Conservation (phyloP, 805 yeast species). For the Spencermartinsiella europaea region DNA sequence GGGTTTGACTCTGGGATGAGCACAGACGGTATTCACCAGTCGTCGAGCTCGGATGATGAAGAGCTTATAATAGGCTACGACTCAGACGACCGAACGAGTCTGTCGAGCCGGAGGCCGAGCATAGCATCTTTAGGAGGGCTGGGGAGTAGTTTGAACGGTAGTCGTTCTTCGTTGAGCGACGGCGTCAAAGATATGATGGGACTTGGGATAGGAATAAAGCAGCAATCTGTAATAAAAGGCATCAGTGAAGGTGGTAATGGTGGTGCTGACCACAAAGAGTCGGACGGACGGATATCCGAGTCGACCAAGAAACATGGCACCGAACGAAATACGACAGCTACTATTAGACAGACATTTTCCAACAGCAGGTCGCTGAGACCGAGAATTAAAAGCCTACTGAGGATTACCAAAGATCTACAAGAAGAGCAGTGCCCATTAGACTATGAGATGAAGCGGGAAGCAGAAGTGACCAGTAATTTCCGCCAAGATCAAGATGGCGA, state of each 20-base stretch:
- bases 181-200: background rate
- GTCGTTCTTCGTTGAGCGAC: background rate
- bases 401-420: slow-evolving; percentile 22
- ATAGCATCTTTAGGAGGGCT: background rate
- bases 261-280: background rate
- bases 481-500: slow-evolving; percentile 3
- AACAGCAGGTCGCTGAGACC: slow-evolving; percentile 19
- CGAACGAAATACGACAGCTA: slow-evolving; percentile 1
- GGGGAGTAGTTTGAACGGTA: slow-evolving; percentile 2
- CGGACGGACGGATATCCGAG: background rate
- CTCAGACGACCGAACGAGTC: slow-evolving; percentile 18
- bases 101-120: slow-evolving; percentile 15
- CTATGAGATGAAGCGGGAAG: slow-evolving; percentile 23
- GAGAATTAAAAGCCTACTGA: slow-evolving; percentile 20
- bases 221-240: no score
- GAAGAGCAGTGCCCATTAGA: slow-evolving; percentile 24
- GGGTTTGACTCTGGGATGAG: slow-evolving; percentile 14
- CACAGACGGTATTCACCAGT: slow-evolving; percentile 1
- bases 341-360: slow-evolving; percentile 12
- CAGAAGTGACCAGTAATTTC: slow-evolving; percentile 22
- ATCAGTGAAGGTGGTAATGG: no score
- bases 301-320: background rate
- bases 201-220: no score
- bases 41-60: slow-evolving; percentile 10
- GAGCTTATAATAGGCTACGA: slow-evolving; percentile 12